A percentile compares a stretch with the other conserved stretches of the same genome.
Conservation (phyloP, 1,284 basidiomycete genomes). For the Cryptococcus sp. region DNA sequence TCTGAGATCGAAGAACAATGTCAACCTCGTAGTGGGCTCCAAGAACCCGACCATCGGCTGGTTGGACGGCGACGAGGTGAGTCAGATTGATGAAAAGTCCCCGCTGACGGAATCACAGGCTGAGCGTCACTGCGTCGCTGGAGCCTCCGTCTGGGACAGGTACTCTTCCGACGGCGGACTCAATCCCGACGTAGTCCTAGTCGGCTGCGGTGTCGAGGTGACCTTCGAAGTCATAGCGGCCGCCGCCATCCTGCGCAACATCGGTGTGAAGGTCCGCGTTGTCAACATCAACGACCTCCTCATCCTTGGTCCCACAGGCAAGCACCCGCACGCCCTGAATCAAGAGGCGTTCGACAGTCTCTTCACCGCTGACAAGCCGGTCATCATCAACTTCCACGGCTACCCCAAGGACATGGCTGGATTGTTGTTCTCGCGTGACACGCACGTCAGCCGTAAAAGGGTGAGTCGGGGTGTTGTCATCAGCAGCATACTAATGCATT, state of each 20-base stretch:
- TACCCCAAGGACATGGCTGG: slow-evolving; percentile 48
- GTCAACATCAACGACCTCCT: slow-evolving; percentile 73
- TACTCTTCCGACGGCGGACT: slow-evolving; percentile 56
- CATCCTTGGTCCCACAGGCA: slow-evolving; percentile 66
- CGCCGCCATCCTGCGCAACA: slow-evolving; percentile 67
- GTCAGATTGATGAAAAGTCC: slow-evolving; percentile 5
- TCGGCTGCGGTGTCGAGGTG: slow-evolving; percentile 56
- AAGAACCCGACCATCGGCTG: slow-evolving; percentile 62
- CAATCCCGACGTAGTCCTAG: slow-evolving; percentile 58
- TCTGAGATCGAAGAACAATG: slow-evolving; percentile 72
- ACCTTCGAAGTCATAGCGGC: slow-evolving; percentile 61
- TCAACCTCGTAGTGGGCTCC: slow-evolving; percentile 70
- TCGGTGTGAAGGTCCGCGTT: slow-evolving; percentile 69
- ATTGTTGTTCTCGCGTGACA: slow-evolving; percentile 50
- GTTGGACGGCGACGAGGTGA: slow-evolving; percentile 52
- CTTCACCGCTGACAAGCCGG: slow-evolving; percentile 68
- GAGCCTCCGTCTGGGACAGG: slow-evolving; percentile 57
- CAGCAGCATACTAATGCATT: not conserved
- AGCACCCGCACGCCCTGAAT: slow-evolving; percentile 75
- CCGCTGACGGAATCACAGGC: slow-evolving; percentile 15
- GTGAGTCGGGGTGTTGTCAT: slow-evolving; percentile 17
- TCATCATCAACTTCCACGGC: slow-evolving; percentile 84
- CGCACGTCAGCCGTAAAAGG: slow-evolving; percentile 48
- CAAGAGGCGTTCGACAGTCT: slow-evolving; percentile 66
- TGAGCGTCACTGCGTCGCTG: slow-evolving; percentile 71